Evolutionary conservation across 2,329 filamentous ascomycete species (phyloP).

Genomic region (Penicillium sclerotiorum): DNA sequence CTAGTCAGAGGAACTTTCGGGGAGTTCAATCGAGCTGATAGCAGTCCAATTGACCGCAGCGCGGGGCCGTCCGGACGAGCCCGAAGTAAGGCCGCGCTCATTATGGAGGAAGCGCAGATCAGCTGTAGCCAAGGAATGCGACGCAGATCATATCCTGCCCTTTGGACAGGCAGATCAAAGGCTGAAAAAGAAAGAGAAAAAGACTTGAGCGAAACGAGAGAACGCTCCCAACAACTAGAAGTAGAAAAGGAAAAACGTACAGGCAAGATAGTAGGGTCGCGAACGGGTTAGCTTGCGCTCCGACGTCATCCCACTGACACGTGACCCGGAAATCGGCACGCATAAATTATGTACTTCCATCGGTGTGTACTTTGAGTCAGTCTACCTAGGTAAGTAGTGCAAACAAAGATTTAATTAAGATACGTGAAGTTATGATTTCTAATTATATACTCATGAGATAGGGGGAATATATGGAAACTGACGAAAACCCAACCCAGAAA

Average conservation of each 20-base stretch:
- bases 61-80: slow-evolving; percentile 30
- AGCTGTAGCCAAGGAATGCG: slow-evolving; percentile 2
- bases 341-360: neutral
- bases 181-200: neutral
- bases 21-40: slow-evolving; percentile 24
- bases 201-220: neutral
- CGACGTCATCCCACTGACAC: slow-evolving; percentile 14
- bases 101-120: slow-evolving; percentile 21
- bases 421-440: slow-evolving; percentile 14
- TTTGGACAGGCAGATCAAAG: neutral
- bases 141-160: neutral
- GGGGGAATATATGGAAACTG: slow-evolving; percentile 6
- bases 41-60: slow-evolving; percentile 29
- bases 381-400: no score
- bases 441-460: slow-evolving; percentile 19
- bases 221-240: neutral
- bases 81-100: slow-evolving; percentile 38
- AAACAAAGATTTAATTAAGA: neutral
- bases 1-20: slow-evolving; percentile 13
- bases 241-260: neutral
- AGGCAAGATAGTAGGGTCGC: neutral
- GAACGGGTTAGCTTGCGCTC: neutral
- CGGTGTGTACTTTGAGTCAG: slow-evolving; percentile 1
- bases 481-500: neutral
- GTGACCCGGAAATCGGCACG: slow-evolving; percentile 9